Evolutionary conservation across 352 stramenopile species (phyloP), one percentile per base, ranked within the genome.

Genomic region (Peronospora tabacina): DNA sequence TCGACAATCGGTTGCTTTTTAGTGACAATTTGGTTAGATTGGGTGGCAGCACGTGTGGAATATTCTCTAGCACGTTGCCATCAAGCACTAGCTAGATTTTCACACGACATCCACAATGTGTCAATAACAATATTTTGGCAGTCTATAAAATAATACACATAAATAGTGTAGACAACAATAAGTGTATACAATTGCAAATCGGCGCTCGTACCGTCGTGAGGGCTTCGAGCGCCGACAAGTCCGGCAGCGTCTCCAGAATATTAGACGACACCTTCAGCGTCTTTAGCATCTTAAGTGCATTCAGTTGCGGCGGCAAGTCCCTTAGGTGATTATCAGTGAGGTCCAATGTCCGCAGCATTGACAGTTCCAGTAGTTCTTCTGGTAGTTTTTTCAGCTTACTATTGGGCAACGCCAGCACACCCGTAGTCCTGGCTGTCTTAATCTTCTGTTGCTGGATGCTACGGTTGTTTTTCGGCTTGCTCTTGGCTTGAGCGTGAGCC

Each of bases 361-460:
- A 54, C 39, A 90, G 62, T 44, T 58, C 50, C 34, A 85, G 44
- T 44, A 90, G 38, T 26, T 85, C 76, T 1, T 46, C 33, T 6
- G 82, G 82, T n/a, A 93, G 60, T 19, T 66, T 66, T 58, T 82
- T 88, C 33, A 93, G 63, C 63, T 91, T 93, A 60, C 73, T 71
- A 36, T 78, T 61, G 9, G 80, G 62, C 37, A 93, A 52, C 36
- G 82, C 77, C 43, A 93, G 55, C 49, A 93, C 55, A 37, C 78
- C 80, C 22, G 82, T 91, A 35, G 53, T 47, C 15, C 58, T 61
- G 19, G 82, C 82, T 0, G 59, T 63, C 24, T 77, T 62, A 32
- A 93, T 67, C 62, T 93, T 93, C 63, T 90, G 75, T 44, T 87
- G 61, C 63, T 87, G 74, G 22, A 91, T 74, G 44, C 52, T 72